Conservation (phyloP, 257 asterid genomes). For the Przewalskia tangutica region DNA sequence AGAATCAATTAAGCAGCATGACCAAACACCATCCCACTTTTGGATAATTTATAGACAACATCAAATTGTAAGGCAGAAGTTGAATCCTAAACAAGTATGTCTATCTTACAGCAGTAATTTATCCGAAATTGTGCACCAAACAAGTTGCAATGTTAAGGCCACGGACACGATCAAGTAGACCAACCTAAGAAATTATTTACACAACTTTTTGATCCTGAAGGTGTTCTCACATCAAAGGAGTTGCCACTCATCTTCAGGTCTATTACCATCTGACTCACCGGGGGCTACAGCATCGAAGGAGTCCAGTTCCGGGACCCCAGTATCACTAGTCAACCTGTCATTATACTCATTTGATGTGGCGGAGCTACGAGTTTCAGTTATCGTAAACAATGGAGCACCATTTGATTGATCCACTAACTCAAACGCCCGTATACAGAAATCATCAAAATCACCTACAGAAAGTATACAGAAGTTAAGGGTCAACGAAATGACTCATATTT, state of each 20-base stretch:
- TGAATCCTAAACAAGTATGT: background rate
- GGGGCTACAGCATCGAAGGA: constrained; percentile 11
- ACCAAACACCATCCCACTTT: background rate
- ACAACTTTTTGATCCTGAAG: constrained; percentile 3
- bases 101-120: constrained; percentile 1
- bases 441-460: constrained; percentile 71
- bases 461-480: background rate
- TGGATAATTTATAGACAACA: background rate
- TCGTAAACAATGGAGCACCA: constrained; percentile 88
- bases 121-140: background rate
- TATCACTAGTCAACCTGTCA: constrained; percentile 3
- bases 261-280: constrained; percentile 25
- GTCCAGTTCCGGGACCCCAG: constrained; percentile 20
- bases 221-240: constrained; percentile 39
- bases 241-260: constrained; percentile 95
- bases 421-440: constrained; percentile 61
- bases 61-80: background rate
- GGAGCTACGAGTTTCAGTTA: constrained; percentile 42
- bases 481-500: background rate
- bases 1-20: background rate
- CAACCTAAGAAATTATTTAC: constrained; percentile 10
- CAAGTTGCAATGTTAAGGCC: background rate
- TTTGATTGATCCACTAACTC: constrained; percentile 52
- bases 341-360: constrained; percentile 14
- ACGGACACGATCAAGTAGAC: background rate